Conservation (phyloP, 2,329 filamentous ascomycete genomes). For the Mycosphaerelloides madeirae region DNA sequence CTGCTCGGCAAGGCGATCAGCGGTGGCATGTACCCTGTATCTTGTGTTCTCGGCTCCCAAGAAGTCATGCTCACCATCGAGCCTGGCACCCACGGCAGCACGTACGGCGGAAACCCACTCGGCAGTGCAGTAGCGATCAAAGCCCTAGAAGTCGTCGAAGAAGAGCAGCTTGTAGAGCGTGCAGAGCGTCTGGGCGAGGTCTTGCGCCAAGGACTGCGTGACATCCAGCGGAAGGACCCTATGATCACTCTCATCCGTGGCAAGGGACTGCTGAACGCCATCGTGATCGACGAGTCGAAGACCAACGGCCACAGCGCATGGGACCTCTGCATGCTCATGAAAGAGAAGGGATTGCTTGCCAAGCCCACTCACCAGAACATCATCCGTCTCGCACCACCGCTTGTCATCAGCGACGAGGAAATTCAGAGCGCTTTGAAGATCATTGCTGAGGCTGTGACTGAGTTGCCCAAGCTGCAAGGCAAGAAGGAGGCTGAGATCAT, state of each 20-base stretch:
- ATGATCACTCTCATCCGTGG: constrained; percentile 80
- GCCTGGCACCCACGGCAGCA: constrained; percentile 93
- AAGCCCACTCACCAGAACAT: constrained; percentile 99
- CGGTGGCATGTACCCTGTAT: constrained; percentile 98
- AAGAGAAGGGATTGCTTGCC: constrained; percentile 89
- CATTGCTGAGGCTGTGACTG: constrained; percentile 74
- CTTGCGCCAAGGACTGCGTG: constrained; percentile 73
- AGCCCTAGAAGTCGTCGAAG: constrained; percentile 86
- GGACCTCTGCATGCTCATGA: constrained; percentile 94
- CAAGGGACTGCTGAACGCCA: constrained; percentile 91
- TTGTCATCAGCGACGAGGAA: constrained; percentile 88
- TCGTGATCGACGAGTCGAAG: constrained; percentile 88
- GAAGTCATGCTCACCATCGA: constrained; percentile 95
- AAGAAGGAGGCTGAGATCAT: constrained; percentile 53
- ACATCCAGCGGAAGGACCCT: constrained; percentile 62
- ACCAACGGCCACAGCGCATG: constrained; percentile 83
- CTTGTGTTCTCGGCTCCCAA: constrained; percentile 78
- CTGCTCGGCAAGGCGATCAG: constrained; percentile 96
- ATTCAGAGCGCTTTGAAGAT: constrained; percentile 72
- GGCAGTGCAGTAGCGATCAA: constrained; percentile 94
- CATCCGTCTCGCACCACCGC: constrained; percentile 91
- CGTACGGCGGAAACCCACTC: constrained; percentile 96
- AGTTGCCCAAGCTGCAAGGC: constrained; percentile 67
- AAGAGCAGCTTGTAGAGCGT: constrained; percentile 79
- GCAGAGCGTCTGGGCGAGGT: constrained; percentile 75